phyloP scores from a whole-genome alignment of 2,329 filamentous ascomycete genomes.

The Myriosclerotinia curreyana region DNA sequence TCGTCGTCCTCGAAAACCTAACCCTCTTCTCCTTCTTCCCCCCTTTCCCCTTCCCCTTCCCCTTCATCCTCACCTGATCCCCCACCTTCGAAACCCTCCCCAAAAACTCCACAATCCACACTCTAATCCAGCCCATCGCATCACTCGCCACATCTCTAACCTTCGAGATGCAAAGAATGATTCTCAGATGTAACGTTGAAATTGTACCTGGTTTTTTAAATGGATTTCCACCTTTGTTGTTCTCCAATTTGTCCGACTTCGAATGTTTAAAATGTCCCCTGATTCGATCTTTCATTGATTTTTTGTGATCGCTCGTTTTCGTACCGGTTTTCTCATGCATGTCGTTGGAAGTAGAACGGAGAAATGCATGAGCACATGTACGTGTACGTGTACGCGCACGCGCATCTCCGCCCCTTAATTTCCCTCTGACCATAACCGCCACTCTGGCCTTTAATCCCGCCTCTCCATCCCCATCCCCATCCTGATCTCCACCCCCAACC shows the following conservation, averaged over 20 bases:
- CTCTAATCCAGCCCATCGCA: background rate
- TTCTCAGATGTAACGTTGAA: background rate
- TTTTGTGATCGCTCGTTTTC: background rate
- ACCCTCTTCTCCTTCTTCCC: background rate
- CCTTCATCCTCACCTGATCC: background rate
- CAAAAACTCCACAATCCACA: background rate
- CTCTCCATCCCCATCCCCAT: background rate
- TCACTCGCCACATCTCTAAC: background rate
- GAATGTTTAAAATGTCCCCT: background rate
- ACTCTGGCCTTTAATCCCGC: slow-evolving; percentile 2
- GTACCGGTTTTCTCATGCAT: background rate
- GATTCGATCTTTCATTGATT: background rate
- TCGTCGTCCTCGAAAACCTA: slow-evolving; percentile 8
- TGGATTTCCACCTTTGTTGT: background rate
- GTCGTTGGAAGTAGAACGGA: no score
- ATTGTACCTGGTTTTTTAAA: background rate
- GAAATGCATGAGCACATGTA: background rate
- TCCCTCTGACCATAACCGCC: background rate
- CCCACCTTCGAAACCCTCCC: background rate
- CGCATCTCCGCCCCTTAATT: slow-evolving; percentile 5
- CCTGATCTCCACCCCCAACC: no score
- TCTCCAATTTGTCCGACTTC: background rate
- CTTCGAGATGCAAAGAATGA: background rate
- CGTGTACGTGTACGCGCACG: no score
- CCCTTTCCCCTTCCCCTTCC: background rate